Base-by-base conservation (phyloP, 1,284 basidiomycete species). In the Volvariella surrecta region DNA sequence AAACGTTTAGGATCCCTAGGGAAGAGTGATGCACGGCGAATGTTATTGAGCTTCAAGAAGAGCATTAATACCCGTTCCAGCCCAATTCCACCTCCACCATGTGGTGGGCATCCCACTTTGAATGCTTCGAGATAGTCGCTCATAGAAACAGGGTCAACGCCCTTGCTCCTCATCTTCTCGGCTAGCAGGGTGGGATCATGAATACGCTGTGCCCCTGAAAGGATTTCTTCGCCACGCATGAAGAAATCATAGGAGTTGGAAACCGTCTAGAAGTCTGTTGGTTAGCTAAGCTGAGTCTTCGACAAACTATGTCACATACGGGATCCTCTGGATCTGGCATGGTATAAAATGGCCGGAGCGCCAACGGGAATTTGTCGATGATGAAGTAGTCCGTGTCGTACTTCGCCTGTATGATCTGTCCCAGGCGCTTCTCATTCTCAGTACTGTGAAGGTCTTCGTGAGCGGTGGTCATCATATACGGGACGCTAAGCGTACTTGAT, bases 241-340 rank as follows among this genome's bases (percentile, higher is more conserved):
- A 99, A 98, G 67, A 99, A 98, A 68, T 99, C 95, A 66, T 99
- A 99, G 37, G 95, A 97, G 69, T 99, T 98, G 45, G 94, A 96
- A 44, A 97, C 74, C 13, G 79, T 80, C 82, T 92, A 53, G 18
- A 30, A 28, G 32, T 22, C 4, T 24, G 40, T 16, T 9, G 30
- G 31, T 32, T 39, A 45, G 35, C 10, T 32, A 11, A 20, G 4
- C 8, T 39, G 34, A 16, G 24, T 13, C 20, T 11, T 34, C 13
- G n/a, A 9, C 9, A 8, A 20, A 11, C 47, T 45, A 30, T n/a
- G n/a, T n/a, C n/a, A 53, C 83, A 54, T 56, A 91, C 89, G 7
- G 88, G 80, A 64, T 96, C 82, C 48, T 76, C 70, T 17, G 93
- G 79, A 68, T 96, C 92, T 46, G 92, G 89, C 93, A 97, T 97